Base-by-base conservation (phyloP, 2,329 filamentous ascomycete species). In the Dothideomycetes sp. region DNA sequence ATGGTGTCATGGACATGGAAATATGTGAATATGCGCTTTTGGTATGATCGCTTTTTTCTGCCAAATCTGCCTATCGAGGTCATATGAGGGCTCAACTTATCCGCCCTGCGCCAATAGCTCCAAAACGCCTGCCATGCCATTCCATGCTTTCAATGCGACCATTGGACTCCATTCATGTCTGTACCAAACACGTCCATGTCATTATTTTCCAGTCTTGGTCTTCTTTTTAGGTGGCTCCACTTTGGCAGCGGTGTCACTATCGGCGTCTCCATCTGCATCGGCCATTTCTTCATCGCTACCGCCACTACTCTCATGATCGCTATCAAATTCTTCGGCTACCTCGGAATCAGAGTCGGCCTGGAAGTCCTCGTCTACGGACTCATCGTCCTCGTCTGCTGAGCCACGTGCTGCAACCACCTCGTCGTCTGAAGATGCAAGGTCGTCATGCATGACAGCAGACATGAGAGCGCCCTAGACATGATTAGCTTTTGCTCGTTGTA, bases 291-390 rank as follows among this genome's bases (percentile, higher is more conserved):
- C 75, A 46, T 75, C 80, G 51, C 76, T 80, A 42, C 74, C 79
- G 10, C 82, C 86, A 36, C 78, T 84, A 57, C 86, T 94, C 58
- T 94, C 85, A 57, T 95, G 89, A 32, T 77, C 82, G 39, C 84
- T 89, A 63, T 98, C 91, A 52, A 78, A 98, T 59, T 98, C 93
- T 63, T 98, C 91, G 1, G 89, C 91, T 2, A 95, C 88, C 51
- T 98, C 91, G 39, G 84, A 93, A 49, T 98, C 91, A 11, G 82
- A 88, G 47, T 93, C 86, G 5, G 83, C 84, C 52, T 83, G 76
- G 71, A 98, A 98, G 65, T 98, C 91, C 61, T 98, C 91, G 53
- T 98, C 91, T 7, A 88, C 79, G 45, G 83, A 89, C 68, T 96
- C 89, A 57, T 89, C 84, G 54, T 98, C 91, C 63, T 98, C 91